Evolutionary conservation across 768 basidiomycete species (phyloP), one percentile per base, ranked within the genome.

Genomic region (Panus rudis): DNA sequence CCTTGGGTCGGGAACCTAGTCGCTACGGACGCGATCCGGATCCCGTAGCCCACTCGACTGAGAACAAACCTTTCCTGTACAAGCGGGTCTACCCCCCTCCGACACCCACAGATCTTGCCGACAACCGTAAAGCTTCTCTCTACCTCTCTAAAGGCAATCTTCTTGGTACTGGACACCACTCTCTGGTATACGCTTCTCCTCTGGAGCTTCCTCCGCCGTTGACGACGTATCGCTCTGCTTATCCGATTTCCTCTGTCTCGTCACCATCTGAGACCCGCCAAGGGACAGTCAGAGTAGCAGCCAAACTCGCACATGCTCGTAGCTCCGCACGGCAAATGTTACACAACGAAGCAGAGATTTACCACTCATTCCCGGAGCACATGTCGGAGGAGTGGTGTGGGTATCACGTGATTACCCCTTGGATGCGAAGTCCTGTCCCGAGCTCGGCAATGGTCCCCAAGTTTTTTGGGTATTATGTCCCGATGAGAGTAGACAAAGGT

Each of bases 391-490:
- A 74, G 32, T 76, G 68, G 69, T 69, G 54, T 43, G 76, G 77
- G 4, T 67, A 63, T 47, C 73, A 74, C 42, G 38, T 74, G 24
- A 49, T 72, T 2, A 48, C 50, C 6, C 72, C 73, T 3, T 43
- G 75, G 4, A 58, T 57, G 22, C 51, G 67, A 48, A 70, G 76
- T 0, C 6, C 21, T 14, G 67, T 71, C 0, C 74, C 75, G 3
- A 61, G 73, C 3, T 61, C 65, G 6, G 68, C 81, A 0, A 31
- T 81, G 33, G 73, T 76, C 2, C 80, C 81, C 0, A 78, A 79
- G 54, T 84, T 72, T 57, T 83, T 76, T 49, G 79, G 81, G 1
- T 78, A 75, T 57, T 83, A 81, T 49, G 52, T 49, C 1, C 65
- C 64, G 1, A 45, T 49, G 1, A n/a, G n/a, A n/a, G 34, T 39